Percentiles rank a stretch among this genome's conserved stretches.
phyloP scores from a whole-genome alignment of 345 rosid genomes.

The Brassica juncea region DNA sequence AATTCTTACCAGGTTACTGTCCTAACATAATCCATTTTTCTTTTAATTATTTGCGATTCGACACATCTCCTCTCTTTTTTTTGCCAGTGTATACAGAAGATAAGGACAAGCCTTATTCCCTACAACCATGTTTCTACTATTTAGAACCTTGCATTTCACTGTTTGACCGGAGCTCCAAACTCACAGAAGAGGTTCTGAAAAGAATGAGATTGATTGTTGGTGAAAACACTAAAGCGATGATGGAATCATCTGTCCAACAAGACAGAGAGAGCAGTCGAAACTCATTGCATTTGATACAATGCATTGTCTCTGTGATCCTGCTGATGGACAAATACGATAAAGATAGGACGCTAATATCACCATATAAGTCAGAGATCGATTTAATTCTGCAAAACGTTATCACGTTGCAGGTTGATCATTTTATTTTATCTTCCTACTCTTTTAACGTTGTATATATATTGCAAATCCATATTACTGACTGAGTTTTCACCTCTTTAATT shows the following conservation, averaged over 20 bases:
- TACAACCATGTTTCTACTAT: conserved; percentile 42
- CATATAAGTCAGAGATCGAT: conserved; percentile 50
- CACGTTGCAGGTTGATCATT: conserved; percentile 57
- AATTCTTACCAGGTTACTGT: too few species aligned
- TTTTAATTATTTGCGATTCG: background rate
- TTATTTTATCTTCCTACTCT: background rate
- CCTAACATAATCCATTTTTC: too few species aligned
- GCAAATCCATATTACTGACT: conserved; percentile 1
- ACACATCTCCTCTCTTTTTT: conserved; percentile 13
- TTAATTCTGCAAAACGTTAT: conserved; percentile 43
- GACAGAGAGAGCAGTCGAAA: conserved; percentile 25
- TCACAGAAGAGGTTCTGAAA: conserved; percentile 50
- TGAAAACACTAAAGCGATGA: conserved; percentile 34
- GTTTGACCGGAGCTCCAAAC: conserved; percentile 59
- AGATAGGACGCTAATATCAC: conserved; percentile 43
- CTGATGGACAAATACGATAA: conserved; percentile 56
- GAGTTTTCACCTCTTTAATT: background rate
- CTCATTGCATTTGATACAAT: conserved; percentile 41
- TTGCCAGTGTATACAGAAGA: conserved; percentile 58
- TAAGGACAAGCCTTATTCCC: conserved; percentile 39
- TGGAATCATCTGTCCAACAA: conserved; percentile 25
- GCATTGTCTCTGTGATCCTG: conserved; percentile 54
- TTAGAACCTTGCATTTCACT: conserved; percentile 60
- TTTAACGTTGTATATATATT: background rate
- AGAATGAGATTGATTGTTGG: conserved; percentile 43